Evolutionary conservation across 331 rosid genomes (phyloP), one percentile per base, ranked within the genome.

Genomic region (Acacia concinna): DNA sequence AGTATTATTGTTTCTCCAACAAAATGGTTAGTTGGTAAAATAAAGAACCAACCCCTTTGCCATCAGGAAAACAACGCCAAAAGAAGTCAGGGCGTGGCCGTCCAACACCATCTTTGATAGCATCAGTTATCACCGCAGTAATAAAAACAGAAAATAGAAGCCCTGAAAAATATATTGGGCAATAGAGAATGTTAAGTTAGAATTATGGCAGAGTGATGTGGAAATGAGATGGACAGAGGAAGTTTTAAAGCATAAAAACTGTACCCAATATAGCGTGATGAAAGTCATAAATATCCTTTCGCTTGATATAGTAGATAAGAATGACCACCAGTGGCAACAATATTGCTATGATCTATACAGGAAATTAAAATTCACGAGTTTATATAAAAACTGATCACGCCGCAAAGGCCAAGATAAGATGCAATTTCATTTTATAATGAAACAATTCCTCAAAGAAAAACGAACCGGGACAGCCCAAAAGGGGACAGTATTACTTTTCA

Each of bases 1-100:
- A 64, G 30, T 20, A 72, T 20, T 31, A 69, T 17, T 21, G 28
- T 21, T 38, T 21, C 63, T 35, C 66, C 30, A 25, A 68, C 73
- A 43, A 78, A 28, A 60, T 60, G 38, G 4, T 9, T 31, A 68
- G 59, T 54, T 18, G 10, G 75, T 43, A 54, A 81, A 68, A 28
- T 28, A n/a, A 57, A 68, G 67, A 25, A 69, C 90, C 43, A 78
- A 92, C 97, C 93, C 83, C 92, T 80, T 63, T 93, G 27, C 97
- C 99, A 83, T 95, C 70, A 28, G 97, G 98, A 52, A 95, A 95
- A 81, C 99, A 95, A 27, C 99, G 97, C 99, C 99, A 95, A 89
- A 93, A 93, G 89, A 95, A 95, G 83, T 95, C 91, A 28, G 97
- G 99, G 13, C 99, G 95, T 15, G 99, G 99, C 68, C 96, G 88